Base-by-base conservation (phyloP, 2,329 filamentous ascomycete genomes). In the Exophiala calicioides region DNA sequence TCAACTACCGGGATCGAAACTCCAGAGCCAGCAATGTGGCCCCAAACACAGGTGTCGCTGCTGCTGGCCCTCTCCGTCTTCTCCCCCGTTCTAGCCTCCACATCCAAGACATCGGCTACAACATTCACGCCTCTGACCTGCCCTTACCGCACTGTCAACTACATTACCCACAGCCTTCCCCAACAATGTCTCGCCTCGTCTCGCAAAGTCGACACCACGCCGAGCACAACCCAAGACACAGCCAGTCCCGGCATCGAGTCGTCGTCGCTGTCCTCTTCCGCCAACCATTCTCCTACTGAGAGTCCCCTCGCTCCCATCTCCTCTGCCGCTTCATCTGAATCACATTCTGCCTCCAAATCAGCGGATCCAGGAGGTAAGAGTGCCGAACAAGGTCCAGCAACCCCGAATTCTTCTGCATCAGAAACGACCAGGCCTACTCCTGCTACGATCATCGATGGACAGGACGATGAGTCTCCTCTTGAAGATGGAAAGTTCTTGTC, bases 401-500 rank as follows among this genome's bases (percentile, higher is more conserved):
- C 27, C 18, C 10, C 39, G n/a, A 39, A 13, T 26, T 4, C 38
- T 15, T 35, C 40, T 27, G 16, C 23, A 6, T 10, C 20, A 16
- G 40, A 43, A 36, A 5, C 27, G n/a, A n/a, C 41, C n/a, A 34
- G 19, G 12, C 8, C 23, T 16, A 21, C 44, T 6, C 18, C 45
- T 9, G 21, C 18, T 26, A 18, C 34, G 10, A 26, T 13, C n/a
- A 13, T 19, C 9, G 23, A 34, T 47, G 50, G 10, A 36, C 43
- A 26, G 34, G 84, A 86, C 47, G 74, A 75, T 4, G 85, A 86
- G 36, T 84, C 81, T 2, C 76, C 80, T 1, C 73, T 86, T 8
- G 84, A 88, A 60, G 86, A 88, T 57, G 80, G 84, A 34, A 85
- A 90, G 5, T 97, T 97, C 65, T 82, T 97, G 60, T 96, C 93